Evolutionary conservation across 345 rosid genomes (phyloP), one percentile per base, ranked within the genome.

Genomic region (Adansonia digitata): DNA sequence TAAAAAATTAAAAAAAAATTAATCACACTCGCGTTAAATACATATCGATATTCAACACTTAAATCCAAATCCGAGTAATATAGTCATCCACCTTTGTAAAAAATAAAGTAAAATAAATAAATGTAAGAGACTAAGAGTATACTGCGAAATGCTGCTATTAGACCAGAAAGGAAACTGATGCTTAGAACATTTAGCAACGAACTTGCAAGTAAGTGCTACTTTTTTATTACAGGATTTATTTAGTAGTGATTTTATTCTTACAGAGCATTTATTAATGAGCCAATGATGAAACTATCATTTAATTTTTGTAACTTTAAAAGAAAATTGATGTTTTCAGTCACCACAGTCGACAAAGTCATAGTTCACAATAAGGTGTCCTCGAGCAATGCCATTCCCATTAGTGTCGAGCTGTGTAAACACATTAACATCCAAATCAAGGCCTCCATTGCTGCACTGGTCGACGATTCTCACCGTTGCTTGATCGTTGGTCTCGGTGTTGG

Each of bases 391-490:
- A 0, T 5, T 15, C n/a, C 89, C 84, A 67, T 67, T 26, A 2
- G 37, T 26, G 20, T 67, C 71, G 15, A 67, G 11, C 7, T 67
- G 71, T 0, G 2, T 67, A 1, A 67, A 43, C 14, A 43, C 53
- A 43, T 66, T 66, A 6, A 42, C 8, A 26, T 66, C 71, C 52
- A 66, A 42, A 42, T 42, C 71, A 8, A 66, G 20, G 8, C 71
- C 71, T 14, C 71, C 53, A 42, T 84, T 89, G 68, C 78, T 51
- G 62, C 90, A 87, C 59, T 79, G 85, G 63, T 83, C 87, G 2
- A 87, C 86, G 27, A 89, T 87, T 78, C 89, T 84, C 70, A 76
- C 88, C 0, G 84, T 85, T 22, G 65, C 74, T 31, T 73, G 79
- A 34, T 82, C 12, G 69, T 84, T 71, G 0, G 89, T 88, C 24